Evolutionary conservation across 495 filamentous ascomycete genomes (phyloP), one percentile per base, ranked within the genome.

Genomic region (Neurospora discreta): DNA sequence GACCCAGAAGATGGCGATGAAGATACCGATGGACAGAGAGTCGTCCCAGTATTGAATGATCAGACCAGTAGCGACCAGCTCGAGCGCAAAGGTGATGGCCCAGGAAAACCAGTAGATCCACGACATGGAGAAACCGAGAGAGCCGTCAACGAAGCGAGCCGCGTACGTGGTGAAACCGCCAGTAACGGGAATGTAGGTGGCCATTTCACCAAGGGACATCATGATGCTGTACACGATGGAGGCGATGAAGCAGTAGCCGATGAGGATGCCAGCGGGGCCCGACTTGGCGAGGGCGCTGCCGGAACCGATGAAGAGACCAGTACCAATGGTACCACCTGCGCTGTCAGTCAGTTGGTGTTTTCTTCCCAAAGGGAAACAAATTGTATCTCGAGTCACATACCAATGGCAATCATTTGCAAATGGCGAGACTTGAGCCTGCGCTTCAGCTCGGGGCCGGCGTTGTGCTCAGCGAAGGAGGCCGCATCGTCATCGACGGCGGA

Each of bases 81-180:
- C 91, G n/a, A 92, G 84, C 39, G 90, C 91, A 73, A 90, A 89
- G 0, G 90, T 93, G 43, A 90, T 89, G 23, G 84, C 79, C 82
- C 82, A 84, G 58, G 78, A 83, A 67, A 84, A 84, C 84, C 82
- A 85, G 72, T 85, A 86, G 68, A 83, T 78, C 91, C 91, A 94
- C 38, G 91, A 91, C 78, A 94, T 89, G 23, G 91, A 88, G 76
- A 94, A 94, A 43, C 92, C 91, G 74, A 95, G 79, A 73, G 90
- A 90, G 41, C 87, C 86, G 74, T 93, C 90, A 71, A 91, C 86
- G 71, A 92, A 90, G 58, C 91, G 87, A 43, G 90, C 85, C 68
- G 90, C 90, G 76, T 92, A 94, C 43, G 90, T 83, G 26, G 91
- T 91, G 76, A 94, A 92, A 9, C 90, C 87, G 70, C 92, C 92